Conservation (phyloP, 164 flowering plant species). For the Hamamelis virginiana region DNA sequence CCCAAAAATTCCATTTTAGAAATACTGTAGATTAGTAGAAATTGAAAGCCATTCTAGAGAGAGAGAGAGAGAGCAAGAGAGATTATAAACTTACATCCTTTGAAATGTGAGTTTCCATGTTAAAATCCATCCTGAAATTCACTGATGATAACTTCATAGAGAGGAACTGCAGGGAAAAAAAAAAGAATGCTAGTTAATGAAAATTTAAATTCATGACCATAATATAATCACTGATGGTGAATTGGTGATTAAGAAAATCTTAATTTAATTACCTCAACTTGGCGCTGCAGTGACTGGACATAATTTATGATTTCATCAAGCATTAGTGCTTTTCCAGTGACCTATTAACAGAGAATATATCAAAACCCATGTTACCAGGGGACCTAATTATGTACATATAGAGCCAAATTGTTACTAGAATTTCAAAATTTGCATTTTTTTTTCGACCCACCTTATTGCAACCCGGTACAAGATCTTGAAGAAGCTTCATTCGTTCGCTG, state of each 20-base stretch:
- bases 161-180: slow-evolving; percentile 51
- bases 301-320: slow-evolving; percentile 94
- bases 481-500: slow-evolving; percentile 90
- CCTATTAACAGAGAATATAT: slow-evolving; percentile 44
- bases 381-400: neutral
- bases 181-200: neutral
- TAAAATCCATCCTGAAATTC: slow-evolving; percentile 60
- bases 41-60: neutral
- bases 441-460: slow-evolving; percentile 75
- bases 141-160: slow-evolving; percentile 86
- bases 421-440: neutral
- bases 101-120: slow-evolving; percentile 50
- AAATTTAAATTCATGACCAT: too few relatives aligned
- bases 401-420: neutral
- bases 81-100: slow-evolving; percentile 53
- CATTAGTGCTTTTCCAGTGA: slow-evolving; percentile 96
- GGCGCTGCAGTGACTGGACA: slow-evolving; percentile 91
- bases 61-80: neutral
- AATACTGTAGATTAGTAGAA: too few relatives aligned
- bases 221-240: neutral
- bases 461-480: slow-evolving; percentile 98
- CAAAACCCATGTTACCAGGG: neutral
- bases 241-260: neutral
- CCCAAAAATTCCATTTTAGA: too few relatives aligned
- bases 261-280: slow-evolving; percentile 76